A percentile compares a stretch with the other conserved stretches of the same genome.
phyloP scores from a whole-genome alignment of 2,329 filamentous ascomycete genomes.

The Calcarisporium arbuscula region DNA sequence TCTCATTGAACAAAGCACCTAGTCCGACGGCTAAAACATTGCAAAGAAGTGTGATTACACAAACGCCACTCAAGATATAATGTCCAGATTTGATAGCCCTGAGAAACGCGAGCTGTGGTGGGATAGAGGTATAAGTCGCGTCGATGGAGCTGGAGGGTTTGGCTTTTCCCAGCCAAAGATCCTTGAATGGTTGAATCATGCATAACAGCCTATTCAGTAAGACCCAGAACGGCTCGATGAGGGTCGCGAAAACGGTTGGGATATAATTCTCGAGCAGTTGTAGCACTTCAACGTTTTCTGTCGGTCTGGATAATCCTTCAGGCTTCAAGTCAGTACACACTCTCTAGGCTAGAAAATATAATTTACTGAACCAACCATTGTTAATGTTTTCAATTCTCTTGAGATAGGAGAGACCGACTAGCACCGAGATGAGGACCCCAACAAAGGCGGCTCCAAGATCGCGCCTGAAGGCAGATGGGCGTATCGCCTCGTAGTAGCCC shows the following conservation, averaged over 20 bases:
- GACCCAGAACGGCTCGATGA: slow-evolving; percentile 52
- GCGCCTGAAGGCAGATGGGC: slow-evolving; percentile 15
- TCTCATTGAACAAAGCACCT: slow-evolving; percentile 42
- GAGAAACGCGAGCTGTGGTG: slow-evolving; percentile 44
- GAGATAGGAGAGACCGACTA: slow-evolving; percentile 15
- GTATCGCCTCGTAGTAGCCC: slow-evolving; percentile 17
- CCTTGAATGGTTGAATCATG: slow-evolving; percentile 47
- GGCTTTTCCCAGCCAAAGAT: slow-evolving; percentile 34
- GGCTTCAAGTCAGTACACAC: background rate
- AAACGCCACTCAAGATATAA: slow-evolving; percentile 38
- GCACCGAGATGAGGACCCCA: slow-evolving; percentile 6
- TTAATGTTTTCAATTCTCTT: slow-evolving; percentile 13
- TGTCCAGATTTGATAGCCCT: slow-evolving; percentile 39
- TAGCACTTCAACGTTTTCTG: slow-evolving; percentile 23
- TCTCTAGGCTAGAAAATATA: background rate
- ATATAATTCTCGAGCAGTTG: slow-evolving; percentile 42
- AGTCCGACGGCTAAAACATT: slow-evolving; percentile 50
- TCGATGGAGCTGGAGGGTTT: slow-evolving; percentile 30
- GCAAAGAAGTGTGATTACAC: slow-evolving; percentile 38
- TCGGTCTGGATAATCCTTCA: slow-evolving; percentile 25
- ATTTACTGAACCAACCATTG: slow-evolving; percentile 13
- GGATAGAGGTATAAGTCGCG: slow-evolving; percentile 45
- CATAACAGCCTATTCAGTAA: slow-evolving; percentile 47
- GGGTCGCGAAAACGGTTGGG: slow-evolving; percentile 46
- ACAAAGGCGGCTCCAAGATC: slow-evolving; percentile 13